phyloP scores from a whole-genome alignment of 352 stramenopile genomes.

The Globisporangium rhizosaccharum region DNA sequence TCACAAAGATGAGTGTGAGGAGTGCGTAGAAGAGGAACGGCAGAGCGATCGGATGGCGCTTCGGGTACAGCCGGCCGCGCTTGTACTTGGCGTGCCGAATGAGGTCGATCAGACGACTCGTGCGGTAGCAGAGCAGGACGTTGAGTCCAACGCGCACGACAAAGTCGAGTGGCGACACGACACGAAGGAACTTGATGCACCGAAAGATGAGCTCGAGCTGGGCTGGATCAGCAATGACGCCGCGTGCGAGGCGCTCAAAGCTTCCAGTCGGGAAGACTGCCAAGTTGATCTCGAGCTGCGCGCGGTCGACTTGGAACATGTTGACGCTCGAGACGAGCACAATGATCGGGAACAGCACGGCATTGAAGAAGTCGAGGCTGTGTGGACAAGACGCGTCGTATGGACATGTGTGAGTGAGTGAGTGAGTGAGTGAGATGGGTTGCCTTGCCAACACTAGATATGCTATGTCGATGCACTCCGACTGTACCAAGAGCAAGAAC shows the following conservation, averaged over 20 bases:
- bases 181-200: slow-evolving; percentile 14
- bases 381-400: neutral
- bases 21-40: slow-evolving; percentile 9
- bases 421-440: neutral
- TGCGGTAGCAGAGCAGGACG: slow-evolving; percentile 10
- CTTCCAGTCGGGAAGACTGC: slow-evolving; percentile 20
- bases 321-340: slow-evolving; percentile 24
- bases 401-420: neutral
- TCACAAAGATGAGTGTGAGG: slow-evolving; percentile 7
- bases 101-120: slow-evolving; percentile 10
- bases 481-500: neutral
- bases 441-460: too few species aligned
- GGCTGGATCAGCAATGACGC: slow-evolving; percentile 18
- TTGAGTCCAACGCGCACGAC: slow-evolving; percentile 14
- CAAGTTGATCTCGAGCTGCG: slow-evolving; percentile 26
- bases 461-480: neutral
- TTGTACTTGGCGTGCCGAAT: slow-evolving; percentile 8
- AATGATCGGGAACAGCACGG: slow-evolving; percentile 27
- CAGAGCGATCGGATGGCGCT: slow-evolving; percentile 9
- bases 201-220: slow-evolving; percentile 15
- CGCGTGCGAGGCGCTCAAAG: slow-evolving; percentile 24
- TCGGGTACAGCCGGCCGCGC: slow-evolving; percentile 7
- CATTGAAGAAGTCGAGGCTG: slow-evolving; percentile 32
- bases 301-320: slow-evolving; percentile 25
- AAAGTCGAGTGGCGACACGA: slow-evolving; percentile 15